These are phyloP conservation scores for Samsoniella hepiali DNA, from an alignment of 2,329 filamentous ascomycete genomes.

Conservation along the genomic window DNA sequence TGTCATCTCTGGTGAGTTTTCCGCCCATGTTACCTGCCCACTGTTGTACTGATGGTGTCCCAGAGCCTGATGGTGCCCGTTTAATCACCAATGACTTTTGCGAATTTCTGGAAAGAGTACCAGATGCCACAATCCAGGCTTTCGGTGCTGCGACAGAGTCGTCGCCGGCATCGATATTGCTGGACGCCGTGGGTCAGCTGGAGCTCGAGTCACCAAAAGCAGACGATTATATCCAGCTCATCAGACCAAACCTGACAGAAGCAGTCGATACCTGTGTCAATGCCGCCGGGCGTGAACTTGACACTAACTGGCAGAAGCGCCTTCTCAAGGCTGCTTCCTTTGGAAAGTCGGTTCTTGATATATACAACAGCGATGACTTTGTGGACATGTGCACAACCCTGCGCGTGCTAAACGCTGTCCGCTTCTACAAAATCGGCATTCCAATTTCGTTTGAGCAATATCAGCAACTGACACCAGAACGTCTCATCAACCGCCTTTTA, in stretches of 20 bases:
- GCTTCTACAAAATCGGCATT: conserved; percentile 86
- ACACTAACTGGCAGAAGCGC: conserved; percentile 88
- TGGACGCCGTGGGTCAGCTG: conserved; percentile 88
- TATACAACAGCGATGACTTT: conserved; percentile 98
- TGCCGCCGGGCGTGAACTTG: conserved; percentile 90
- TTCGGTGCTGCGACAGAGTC: conserved; percentile 87
- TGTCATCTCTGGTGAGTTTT: conserved; percentile 66
- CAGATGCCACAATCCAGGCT: conserved; percentile 79
- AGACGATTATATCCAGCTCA: conserved; percentile 95
- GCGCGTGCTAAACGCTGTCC: conserved; percentile 85
- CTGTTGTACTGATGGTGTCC: conserved; percentile 16
- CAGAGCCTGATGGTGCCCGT: conserved; percentile 78
- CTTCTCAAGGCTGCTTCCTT: conserved; percentile 95
- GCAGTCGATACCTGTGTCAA: conserved; percentile 92
- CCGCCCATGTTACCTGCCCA: neutral
- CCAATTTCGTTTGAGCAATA: conserved; percentile 94
- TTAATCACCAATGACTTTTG: conserved; percentile 91
- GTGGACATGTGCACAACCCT: conserved; percentile 97
- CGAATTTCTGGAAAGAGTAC: conserved; percentile 94
- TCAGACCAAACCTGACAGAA: conserved; percentile 80
- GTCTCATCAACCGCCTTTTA: conserved; percentile 78
- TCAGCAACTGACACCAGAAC: conserved; percentile 82
- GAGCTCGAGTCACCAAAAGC: conserved; percentile 95
- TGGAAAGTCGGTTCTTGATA: conserved; percentile 92
- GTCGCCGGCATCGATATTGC: conserved; percentile 83